Evolutionary conservation across 495 filamentous ascomycete species (phyloP).

Genomic region (Bacidia gigantensis): DNA sequence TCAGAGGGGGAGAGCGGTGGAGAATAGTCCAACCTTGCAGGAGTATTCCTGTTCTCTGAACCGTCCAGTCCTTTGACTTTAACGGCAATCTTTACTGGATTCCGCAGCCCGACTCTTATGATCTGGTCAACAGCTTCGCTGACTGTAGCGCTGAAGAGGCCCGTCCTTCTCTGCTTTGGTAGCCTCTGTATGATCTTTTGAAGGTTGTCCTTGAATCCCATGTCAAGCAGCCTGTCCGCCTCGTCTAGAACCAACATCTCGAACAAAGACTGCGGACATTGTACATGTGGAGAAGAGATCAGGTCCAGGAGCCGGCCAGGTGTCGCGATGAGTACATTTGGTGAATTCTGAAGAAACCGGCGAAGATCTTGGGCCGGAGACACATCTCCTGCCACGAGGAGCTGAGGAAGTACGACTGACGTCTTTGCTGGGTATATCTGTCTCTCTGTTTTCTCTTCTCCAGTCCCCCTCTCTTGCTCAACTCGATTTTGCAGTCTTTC

Average conservation of each 20-base stretch:
- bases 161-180: conserved; percentile 87
- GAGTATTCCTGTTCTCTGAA: conserved; percentile 73
- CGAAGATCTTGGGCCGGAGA: conserved; percentile 76
- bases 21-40: conserved; percentile 41
- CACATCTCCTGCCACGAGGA: conserved; percentile 75
- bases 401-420: conserved; percentile 61
- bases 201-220: conserved; percentile 88
- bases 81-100: conserved; percentile 85
- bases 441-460: conserved; percentile 27
- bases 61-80: conserved; percentile 70
- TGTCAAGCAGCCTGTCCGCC: conserved; percentile 79
- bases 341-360: conserved; percentile 60
- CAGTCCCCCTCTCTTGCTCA: conserved; percentile 23
- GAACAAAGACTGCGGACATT: conserved; percentile 75
- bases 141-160: conserved; percentile 84
- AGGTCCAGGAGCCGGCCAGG: conserved; percentile 82
- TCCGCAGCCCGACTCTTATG: conserved; percentile 80
- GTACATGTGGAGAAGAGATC: conserved; percentile 79
- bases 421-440: conserved; percentile 35
- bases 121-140: conserved; percentile 85
- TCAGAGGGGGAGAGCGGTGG: background rate
- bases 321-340: conserved; percentile 78
- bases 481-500: conserved; percentile 16
- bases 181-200: conserved; percentile 70
- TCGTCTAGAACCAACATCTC: conserved; percentile 88